Evolutionary conservation across 768 basidiomycete species (phyloP).

Genomic region (Calvatia gigantea): DNA sequence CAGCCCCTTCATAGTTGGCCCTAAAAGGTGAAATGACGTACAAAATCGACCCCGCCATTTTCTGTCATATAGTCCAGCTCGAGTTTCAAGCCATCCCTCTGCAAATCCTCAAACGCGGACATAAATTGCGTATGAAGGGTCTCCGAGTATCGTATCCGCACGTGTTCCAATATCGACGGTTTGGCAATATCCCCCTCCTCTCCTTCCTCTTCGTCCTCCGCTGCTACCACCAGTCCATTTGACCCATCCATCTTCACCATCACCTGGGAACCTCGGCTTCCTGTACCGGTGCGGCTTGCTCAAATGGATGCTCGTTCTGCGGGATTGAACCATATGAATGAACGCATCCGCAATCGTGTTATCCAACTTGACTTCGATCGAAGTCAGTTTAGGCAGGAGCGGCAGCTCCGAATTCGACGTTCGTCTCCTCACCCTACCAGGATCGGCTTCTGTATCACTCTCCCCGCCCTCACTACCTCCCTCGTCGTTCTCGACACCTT

Average conservation of each 20-base stretch:
- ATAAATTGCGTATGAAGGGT: constrained; percentile 8
- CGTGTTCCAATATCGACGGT: constrained; percentile 9
- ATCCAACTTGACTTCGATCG: constrained; percentile 35
- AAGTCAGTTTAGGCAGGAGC: constrained; percentile 28
- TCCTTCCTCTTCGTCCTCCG: background rate
- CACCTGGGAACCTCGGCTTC: background rate
- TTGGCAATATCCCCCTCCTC: constrained; percentile 7
- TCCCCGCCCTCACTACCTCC: background rate
- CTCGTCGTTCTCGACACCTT: background rate
- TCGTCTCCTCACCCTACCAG: constrained; percentile 4
- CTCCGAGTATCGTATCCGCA: constrained; percentile 9
- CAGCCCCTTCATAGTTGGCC: background rate
- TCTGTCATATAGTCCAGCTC: constrained; percentile 12
- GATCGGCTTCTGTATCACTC: background rate
- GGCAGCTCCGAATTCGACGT: constrained; percentile 20
- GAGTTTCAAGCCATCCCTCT: constrained; percentile 9
- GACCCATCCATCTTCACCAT: background rate
- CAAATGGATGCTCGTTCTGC: constrained; percentile 15
- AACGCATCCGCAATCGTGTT: constrained; percentile 28
- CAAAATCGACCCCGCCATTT: constrained; percentile 9
- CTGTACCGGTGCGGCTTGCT: constrained; percentile 1
- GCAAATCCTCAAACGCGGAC: constrained; percentile 9
- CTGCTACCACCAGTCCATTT: background rate
- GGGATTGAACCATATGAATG: constrained; percentile 33
- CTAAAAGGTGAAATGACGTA: background rate